These are phyloP conservation scores for Lindgomyces ingoldianus DNA, from an alignment of 495 filamentous ascomycete genomes.

Conservation along the genomic window DNA sequence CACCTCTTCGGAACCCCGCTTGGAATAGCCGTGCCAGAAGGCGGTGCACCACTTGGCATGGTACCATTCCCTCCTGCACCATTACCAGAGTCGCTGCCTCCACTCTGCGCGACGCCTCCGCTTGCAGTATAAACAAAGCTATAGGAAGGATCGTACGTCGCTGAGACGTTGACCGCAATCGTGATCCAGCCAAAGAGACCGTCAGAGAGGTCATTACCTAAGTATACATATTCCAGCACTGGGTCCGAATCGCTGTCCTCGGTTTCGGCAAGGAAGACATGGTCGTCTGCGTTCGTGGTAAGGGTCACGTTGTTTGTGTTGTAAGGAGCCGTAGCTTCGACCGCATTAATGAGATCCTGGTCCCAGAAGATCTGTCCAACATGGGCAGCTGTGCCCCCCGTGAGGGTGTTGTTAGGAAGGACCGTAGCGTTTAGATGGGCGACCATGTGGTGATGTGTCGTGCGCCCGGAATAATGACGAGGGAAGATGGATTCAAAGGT, in stretches of 20 bases:
- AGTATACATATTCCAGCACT: slow-evolving; percentile 57
- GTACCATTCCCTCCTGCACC: not conserved
- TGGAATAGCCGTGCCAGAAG: not conserved
- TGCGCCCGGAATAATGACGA: slow-evolving; percentile 61
- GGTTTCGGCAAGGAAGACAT: slow-evolving; percentile 49
- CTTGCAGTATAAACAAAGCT: not conserved
- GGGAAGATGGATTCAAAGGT: slow-evolving; percentile 61
- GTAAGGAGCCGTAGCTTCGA: slow-evolving; percentile 59
- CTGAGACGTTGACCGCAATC: slow-evolving; percentile 52
- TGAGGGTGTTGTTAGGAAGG: slow-evolving; percentile 51
- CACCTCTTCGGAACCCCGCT: no score
- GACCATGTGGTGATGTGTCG: slow-evolving; percentile 55
- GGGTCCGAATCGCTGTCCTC: slow-evolving; percentile 55
- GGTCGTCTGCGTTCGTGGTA: slow-evolving; percentile 57
- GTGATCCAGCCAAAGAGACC: slow-evolving; percentile 59
- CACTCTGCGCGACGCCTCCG: not conserved
- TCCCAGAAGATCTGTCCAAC: slow-evolving; percentile 67
- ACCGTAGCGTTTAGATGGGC: slow-evolving; percentile 40
- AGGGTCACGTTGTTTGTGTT: slow-evolving; percentile 55
- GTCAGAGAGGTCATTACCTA: slow-evolving; percentile 52
- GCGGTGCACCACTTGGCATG: not conserved
- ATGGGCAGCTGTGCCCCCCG: slow-evolving; percentile 53
- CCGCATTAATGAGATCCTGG: slow-evolving; percentile 56
- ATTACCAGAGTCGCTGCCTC: not conserved
- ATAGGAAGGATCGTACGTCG: not conserved